Percentiles rank a stretch among this genome's conserved stretches.
Evolutionary conservation across 176 grass and related monocot species (phyloP).

Genomic region (Oryza meridionalis): DNA sequence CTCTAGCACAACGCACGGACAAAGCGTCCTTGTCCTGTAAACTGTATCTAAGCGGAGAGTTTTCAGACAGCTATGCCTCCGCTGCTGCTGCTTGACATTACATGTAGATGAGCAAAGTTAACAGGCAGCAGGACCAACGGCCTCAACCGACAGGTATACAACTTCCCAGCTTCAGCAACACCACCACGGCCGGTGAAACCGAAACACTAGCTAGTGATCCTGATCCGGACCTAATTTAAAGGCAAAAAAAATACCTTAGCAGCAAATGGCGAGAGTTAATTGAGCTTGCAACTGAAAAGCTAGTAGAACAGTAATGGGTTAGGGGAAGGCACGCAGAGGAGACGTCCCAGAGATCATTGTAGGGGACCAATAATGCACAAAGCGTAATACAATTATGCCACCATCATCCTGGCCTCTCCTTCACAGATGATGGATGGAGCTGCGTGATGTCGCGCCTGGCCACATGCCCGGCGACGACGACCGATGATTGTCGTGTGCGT

Average conservation of each 20-base stretch:
- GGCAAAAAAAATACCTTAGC: background rate
- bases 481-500: background rate
- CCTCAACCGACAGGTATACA: background rate
- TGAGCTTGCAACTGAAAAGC: background rate
- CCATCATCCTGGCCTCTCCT: background rate
- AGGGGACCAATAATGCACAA: background rate
- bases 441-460: background rate
- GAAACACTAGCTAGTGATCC: background rate
- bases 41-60: background rate
- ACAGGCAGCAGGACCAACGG: slow-evolving; percentile 16
- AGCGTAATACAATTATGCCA: slow-evolving; percentile 6
- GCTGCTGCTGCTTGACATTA: background rate
- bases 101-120: background rate
- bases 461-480: slow-evolving; percentile 8
- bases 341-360: background rate
- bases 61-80: background rate
- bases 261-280: background rate
- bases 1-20: background rate
- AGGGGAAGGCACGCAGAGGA: background rate
- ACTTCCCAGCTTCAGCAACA: background rate
- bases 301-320: background rate
- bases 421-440: background rate
- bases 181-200: background rate
- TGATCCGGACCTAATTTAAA: background rate
- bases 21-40: slow-evolving; percentile 14